Base-by-base conservation (phyloP, 1,139 yeast genomes). In the Hanseniaspora sp. region DNA sequence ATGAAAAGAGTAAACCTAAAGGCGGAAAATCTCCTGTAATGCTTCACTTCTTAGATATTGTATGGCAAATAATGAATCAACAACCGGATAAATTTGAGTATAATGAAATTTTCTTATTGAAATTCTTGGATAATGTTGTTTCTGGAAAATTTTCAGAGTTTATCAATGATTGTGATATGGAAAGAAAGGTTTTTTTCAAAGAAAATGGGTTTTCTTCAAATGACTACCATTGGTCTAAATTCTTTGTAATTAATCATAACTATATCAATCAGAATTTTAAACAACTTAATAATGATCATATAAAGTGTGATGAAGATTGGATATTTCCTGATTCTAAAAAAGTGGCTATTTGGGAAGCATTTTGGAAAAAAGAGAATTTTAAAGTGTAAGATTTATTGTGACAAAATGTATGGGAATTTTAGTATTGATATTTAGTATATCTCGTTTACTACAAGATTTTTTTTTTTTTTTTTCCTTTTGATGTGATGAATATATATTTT, bases 101-200 rank as follows among this genome's bases (percentile, higher is more conserved):
- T 69, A 88, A 90, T 62, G 95, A 90, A 64, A 71, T 96, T 52
- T 88, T 92, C 62, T 69, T 94, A 60, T 77, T 95, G 61, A 71
- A 97, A 52, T 70, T 92, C 54, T 75, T 87, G 38, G 92, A 92
- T 64, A 98, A 92, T 67, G 73, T 85, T 48, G 87, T 90, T 64
- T 86, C 96, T 1, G 88, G 97, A 64, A 98, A 92, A 66, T 92
- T 88, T 67, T 98, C 98, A 3, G 80, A 95, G 0, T 92, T 92
- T 63, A 67, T 94, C 52, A 80, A 78, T 62, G 85, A 92, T 64
- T 76, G 77, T 41, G 96, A 92, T 63, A 67, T 71, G 49, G 95
- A 87, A 58, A 68, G 80, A 44, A 63, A 70, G 9, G 69, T 68
- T 33, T 49, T 43, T 39, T 43, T 41, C 13, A 23, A 41, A n/a